Conservation (phyloP, 1,284 basidiomycete genomes). For the Microbotryomycetes sp. region DNA sequence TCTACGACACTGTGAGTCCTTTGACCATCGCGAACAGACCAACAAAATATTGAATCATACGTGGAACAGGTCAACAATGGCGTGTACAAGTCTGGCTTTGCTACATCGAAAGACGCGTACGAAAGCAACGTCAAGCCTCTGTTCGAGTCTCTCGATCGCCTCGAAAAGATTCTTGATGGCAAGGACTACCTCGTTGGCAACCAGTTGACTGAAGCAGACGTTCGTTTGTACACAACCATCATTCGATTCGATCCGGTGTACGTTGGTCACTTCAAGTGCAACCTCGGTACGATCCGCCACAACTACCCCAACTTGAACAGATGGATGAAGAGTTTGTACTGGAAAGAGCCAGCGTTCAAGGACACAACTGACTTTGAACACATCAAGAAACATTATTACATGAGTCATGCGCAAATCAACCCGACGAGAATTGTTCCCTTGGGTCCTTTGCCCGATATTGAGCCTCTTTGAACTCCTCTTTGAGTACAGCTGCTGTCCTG, state of each 20-base stretch:
- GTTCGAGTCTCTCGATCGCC: conserved; percentile 70
- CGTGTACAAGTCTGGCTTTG: conserved; percentile 80
- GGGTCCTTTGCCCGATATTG: conserved; percentile 65
- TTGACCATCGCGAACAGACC: neutral
- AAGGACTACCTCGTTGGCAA: conserved; percentile 78
- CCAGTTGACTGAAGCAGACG: conserved; percentile 69
- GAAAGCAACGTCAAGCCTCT: conserved; percentile 57
- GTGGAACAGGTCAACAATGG: conserved; percentile 44
- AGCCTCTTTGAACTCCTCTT: too few relatives aligned
- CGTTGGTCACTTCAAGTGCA: conserved; percentile 89
- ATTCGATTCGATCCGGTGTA: conserved; percentile 63
- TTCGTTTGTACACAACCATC: conserved; percentile 80
- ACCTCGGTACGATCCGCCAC: conserved; percentile 60
- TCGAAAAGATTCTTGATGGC: conserved; percentile 65
- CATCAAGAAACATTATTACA: conserved; percentile 67
- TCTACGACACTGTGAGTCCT: conserved; percentile 50
- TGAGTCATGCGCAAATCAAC: conserved; percentile 66
- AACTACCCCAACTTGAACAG: conserved; percentile 74
- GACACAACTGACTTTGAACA: conserved; percentile 72
- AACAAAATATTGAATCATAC: neutral
- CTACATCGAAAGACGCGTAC: conserved; percentile 74
- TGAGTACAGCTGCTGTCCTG: too few relatives aligned
- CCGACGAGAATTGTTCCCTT: conserved; percentile 64
- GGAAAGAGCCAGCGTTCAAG: conserved; percentile 83
- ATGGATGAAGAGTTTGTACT: conserved; percentile 79